A percentile compares a stretch with the other conserved stretches of the same genome.
These are phyloP conservation scores for Nakaseomyces uthaithaninus DNA, from an alignment of 1,139 yeast species.

Conservation along the genomic window DNA sequence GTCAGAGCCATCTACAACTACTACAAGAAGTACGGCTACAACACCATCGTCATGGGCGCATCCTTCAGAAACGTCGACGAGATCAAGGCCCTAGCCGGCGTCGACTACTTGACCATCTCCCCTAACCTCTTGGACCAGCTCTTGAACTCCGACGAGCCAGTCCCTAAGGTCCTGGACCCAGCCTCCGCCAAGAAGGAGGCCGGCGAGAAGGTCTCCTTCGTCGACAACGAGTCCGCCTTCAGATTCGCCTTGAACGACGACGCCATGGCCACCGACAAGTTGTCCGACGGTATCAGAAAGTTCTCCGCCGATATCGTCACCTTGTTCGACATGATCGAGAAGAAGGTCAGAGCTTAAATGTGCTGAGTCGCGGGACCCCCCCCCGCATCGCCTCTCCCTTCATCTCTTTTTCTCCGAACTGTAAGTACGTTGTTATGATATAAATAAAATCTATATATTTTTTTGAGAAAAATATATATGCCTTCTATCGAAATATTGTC, in stretches of 20 bases:
- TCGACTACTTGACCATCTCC: conserved; percentile 92
- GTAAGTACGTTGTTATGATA: conserved; percentile 6
- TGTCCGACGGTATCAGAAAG: conserved; percentile 94
- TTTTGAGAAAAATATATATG: conserved; percentile 6
- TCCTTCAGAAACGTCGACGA: conserved; percentile 98
- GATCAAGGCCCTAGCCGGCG: conserved; percentile 95
- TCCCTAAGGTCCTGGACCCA: conserved; percentile 74
- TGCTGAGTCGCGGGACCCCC: background rate
- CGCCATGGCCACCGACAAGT: conserved; percentile 98
- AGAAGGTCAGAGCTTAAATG: conserved; percentile 45
- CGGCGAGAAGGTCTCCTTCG: conserved; percentile 65
- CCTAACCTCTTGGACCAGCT: conserved; percentile 90
- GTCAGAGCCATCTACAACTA: conserved; percentile 88
- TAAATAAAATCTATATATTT: background rate
- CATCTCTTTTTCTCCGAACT: background rate
- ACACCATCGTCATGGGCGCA: conserved; percentile 99
- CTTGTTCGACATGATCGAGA: conserved; percentile 68
- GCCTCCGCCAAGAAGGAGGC: conserved; percentile 45
- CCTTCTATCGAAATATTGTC: too few relatives aligned
- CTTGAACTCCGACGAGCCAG: conserved; percentile 63
- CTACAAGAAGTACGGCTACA: conserved; percentile 94
- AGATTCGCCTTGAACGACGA: conserved; percentile 90
- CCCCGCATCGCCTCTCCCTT: background rate
- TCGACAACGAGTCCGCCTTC: conserved; percentile 83
- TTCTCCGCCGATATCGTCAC: conserved; percentile 93